Percentiles rank a stretch among this genome's conserved stretches.
Conservation (phyloP, 352 stramenopile species). For the Globisporangium echinulatum region DNA sequence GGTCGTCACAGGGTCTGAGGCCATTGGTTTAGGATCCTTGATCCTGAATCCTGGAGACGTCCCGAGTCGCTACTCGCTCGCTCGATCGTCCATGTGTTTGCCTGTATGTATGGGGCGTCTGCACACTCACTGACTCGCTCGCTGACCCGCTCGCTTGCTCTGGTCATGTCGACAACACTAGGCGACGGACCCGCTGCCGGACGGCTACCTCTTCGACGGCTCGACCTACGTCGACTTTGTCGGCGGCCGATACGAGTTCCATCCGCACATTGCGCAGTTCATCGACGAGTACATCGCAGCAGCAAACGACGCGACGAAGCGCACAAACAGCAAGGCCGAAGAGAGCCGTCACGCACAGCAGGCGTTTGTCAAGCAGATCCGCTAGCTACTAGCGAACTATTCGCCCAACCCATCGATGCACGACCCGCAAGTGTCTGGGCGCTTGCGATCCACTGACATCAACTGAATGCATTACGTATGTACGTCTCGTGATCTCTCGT, state of each 20-base stretch:
- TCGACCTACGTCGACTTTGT: slow-evolving; percentile 72
- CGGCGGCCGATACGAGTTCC: slow-evolving; percentile 65
- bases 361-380: slow-evolving; percentile 27
- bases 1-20: neutral
- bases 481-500: too few relatives aligned
- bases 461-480: neutral
- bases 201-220: slow-evolving; percentile 68
- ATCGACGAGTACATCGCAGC: slow-evolving; percentile 49
- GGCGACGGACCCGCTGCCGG: slow-evolving; percentile 59
- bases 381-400: neutral
- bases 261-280: slow-evolving; percentile 61
- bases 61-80: too few relatives aligned
- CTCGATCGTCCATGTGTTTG: too few relatives aligned
- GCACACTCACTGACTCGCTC: neutral
- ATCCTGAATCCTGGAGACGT: too few relatives aligned
- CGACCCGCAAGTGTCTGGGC: too few relatives aligned
- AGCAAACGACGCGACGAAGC: slow-evolving; percentile 33
- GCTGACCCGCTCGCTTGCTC: neutral
- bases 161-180: slow-evolving; percentile 7
- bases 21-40: neutral
- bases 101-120: too few relatives aligned
- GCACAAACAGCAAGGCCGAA: slow-evolving; percentile 41
- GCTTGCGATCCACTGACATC: neutral
- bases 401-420: too few relatives aligned
- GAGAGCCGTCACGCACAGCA: slow-evolving; percentile 42